phyloP scores from a whole-genome alignment of 2,329 filamentous ascomycete genomes.

The Penicillium concentricum region DNA sequence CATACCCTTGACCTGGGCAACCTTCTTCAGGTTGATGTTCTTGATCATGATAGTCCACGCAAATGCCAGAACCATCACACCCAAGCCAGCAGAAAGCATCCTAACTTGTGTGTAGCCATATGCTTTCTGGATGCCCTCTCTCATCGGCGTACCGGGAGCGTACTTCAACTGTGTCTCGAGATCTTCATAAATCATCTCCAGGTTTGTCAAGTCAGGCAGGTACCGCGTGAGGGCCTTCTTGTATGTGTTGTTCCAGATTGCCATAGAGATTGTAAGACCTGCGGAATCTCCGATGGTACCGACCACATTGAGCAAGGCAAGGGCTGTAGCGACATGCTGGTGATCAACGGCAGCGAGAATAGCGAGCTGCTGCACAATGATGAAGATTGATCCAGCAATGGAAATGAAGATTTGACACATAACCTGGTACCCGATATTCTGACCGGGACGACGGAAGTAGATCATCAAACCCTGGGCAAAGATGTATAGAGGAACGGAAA shows the following conservation, averaged over 20 bases:
- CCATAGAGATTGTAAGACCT: conserved; percentile 56
- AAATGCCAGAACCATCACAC: conserved; percentile 45
- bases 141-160: conserved; percentile 47
- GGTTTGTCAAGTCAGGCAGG: conserved; percentile 39
- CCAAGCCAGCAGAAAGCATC: conserved; percentile 54
- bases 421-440: conserved; percentile 53
- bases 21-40: conserved; percentile 52
- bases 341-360: conserved; percentile 57
- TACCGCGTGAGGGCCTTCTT: conserved; percentile 45
- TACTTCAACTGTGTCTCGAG: conserved; percentile 15
- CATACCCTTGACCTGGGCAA: conserved; percentile 52
- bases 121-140: conserved; percentile 58
- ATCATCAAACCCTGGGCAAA: conserved; percentile 58
- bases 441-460: conserved; percentile 51
- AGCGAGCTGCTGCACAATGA: conserved; percentile 56
- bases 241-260: conserved; percentile 62
- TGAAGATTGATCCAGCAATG: conserved; percentile 53
- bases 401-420: conserved; percentile 61
- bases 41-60: conserved; percentile 49
- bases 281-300: conserved; percentile 56
- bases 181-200: conserved; percentile 19
- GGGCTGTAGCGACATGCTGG: conserved; percentile 55
- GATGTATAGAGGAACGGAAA: conserved; percentile 54
- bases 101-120: conserved; percentile 57
- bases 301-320: conserved; percentile 58